Evolutionary conservation across 2,329 filamentous ascomycete species (phyloP), one percentile per base, ranked within the genome.

Genomic region (Exophiala dermatitidis): DNA sequence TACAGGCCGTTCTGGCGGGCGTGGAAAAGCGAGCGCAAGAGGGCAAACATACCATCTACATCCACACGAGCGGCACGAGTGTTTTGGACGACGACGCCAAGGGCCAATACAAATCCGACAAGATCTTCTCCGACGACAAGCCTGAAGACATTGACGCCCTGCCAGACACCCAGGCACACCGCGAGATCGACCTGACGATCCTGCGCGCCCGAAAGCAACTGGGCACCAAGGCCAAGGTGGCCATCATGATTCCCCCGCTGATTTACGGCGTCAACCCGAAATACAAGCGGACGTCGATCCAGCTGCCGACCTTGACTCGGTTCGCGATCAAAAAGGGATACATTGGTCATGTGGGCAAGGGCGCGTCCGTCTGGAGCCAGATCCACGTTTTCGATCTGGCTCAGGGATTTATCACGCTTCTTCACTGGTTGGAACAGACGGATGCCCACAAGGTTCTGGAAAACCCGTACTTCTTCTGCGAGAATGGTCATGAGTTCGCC

Each of bases 391-490:
- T 65, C 12, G 75, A 78, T 60, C 65, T 78, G 1, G 74, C 74
- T 3, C 60, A 71, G 3, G 75, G 65, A 0, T 77, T 77, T 57
- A 59, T 74, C 5, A 64, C 67, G 0, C 56, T 78, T 0, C 62
- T 78, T n/a, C 73, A 76, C 58, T 68, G 69, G 52, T 63, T 77
- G 12, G 75, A 77, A 52, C 43, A 28, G 4, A 57, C 63, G 0
- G 48, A 65, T 2, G 53, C 66, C 0, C 53, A 60, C 5, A 62
- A 69, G 5, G 55, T 71, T 1, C 59, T 72, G 1, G 53, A 68
- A 32, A 75, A 77, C 54, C 74, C 73, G 0, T 78, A 77, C 61
- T 77, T 72, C 62, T 78, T 77, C 65, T 72, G 68, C 63, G 75
- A 78, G 42, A 65, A 70, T 31, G 71, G 71, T n/a, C 43, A 66